A percentile compares a stretch with the other conserved stretches of the same genome.
phyloP scores from a whole-genome alignment of 495 filamentous ascomycete genomes.

The Usnea hakonensis region DNA sequence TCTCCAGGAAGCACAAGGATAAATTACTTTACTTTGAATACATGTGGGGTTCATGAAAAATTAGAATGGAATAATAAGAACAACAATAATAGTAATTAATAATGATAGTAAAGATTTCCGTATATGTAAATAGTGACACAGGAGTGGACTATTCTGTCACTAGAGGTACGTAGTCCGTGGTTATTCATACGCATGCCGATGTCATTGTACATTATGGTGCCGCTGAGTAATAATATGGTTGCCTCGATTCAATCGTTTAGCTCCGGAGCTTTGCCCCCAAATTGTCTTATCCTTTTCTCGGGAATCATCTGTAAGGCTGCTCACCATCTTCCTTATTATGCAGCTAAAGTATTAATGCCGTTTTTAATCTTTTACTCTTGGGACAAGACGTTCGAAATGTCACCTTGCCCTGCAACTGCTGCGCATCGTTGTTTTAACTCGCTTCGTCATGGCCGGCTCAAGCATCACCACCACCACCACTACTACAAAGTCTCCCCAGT shows the following conservation, averaged over 20 bases:
- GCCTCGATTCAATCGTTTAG: background rate
- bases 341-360: background rate
- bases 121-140: too few relatives aligned
- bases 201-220: background rate
- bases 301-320: constrained; percentile 1
- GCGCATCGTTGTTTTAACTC: constrained; percentile 12
- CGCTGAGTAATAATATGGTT: background rate
- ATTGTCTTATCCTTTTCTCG: background rate
- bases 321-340: constrained; percentile 1
- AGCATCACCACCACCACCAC: constrained; percentile 5
- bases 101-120: too few relatives aligned
- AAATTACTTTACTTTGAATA: too few relatives aligned
- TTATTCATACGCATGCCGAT: background rate
- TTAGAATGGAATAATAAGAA: too few relatives aligned
- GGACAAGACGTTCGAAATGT: background rate
- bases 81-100: too few relatives aligned
- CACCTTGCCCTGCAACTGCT: constrained; percentile 9
- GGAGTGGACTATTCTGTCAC: too few relatives aligned
- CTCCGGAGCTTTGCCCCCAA: constrained; percentile 4
- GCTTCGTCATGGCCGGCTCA: constrained; percentile 12
- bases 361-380: background rate
- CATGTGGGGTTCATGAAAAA: too few relatives aligned
- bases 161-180: too few relatives aligned
- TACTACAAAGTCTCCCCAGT: background rate
- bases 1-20: too few relatives aligned